These are phyloP conservation scores for Macrocybe gigantea DNA, from an alignment of 768 basidiomycete genomes.

Conservation along the genomic window DNA sequence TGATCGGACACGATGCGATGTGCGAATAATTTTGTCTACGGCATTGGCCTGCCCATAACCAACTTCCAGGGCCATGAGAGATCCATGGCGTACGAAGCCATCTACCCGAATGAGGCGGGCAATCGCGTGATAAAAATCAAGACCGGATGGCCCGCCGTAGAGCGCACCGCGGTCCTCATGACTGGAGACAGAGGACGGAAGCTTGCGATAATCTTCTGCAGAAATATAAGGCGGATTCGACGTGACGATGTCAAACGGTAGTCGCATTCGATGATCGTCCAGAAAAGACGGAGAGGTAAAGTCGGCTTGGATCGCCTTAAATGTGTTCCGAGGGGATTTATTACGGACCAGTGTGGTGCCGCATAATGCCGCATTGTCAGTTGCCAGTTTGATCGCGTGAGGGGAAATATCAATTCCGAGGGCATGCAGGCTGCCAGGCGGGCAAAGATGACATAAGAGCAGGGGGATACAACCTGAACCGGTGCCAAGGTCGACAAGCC, in stretches of 20 bases:
- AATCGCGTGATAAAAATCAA: conserved; percentile 71
- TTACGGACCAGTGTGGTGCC: conserved; percentile 25
- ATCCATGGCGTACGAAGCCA: conserved; percentile 47
- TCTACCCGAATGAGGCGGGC: conserved; percentile 47
- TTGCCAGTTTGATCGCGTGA: conserved; percentile 48
- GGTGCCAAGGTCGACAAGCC: conserved; percentile 85
- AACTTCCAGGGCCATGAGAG: conserved; percentile 72
- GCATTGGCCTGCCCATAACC: conserved; percentile 64
- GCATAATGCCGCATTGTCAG: conserved; percentile 41
- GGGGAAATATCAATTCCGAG: conserved; percentile 65
- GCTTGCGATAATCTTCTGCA: conserved; percentile 48
- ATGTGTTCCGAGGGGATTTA: conserved; percentile 28
- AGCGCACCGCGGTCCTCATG: conserved; percentile 83
- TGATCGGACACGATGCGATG: conserved; percentile 35
- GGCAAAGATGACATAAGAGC: conserved; percentile 65
- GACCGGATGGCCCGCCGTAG: conserved; percentile 59
- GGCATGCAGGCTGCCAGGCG: conserved; percentile 46
- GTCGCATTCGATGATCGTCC: conserved; percentile 23
- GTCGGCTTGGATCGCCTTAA: conserved; percentile 31
- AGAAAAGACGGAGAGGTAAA: conserved; percentile 43
- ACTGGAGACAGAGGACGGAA: conserved; percentile 64
- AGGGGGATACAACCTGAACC: conserved; percentile 91
- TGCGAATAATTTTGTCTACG: conserved; percentile 53
- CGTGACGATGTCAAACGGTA: conserved; percentile 72
- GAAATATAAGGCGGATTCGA: conserved; percentile 89